A percentile compares a stretch with the other conserved stretches of the same genome.
Evolutionary conservation across 805 yeast species (phyloP).

Genomic region (Jamesozyma piceae): DNA sequence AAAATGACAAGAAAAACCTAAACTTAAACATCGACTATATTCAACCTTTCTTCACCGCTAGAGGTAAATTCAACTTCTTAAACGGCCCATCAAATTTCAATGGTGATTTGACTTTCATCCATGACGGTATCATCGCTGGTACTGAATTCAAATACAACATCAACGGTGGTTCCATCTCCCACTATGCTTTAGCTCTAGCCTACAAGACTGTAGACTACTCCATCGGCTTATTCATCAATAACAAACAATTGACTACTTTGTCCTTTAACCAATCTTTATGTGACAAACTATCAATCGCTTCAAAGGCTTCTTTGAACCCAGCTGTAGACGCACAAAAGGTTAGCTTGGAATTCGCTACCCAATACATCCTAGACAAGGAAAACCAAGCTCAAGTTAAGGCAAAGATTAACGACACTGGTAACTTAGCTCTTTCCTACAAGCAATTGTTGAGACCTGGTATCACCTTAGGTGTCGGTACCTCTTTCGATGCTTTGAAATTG

Average conservation of each 20-base stretch:
- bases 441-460: conserved; percentile 95
- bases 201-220: conserved; percentile 84
- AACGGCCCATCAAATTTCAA: conserved; percentile 84
- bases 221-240: conserved; percentile 58
- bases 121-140: conserved; percentile 94
- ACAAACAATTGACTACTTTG: conserved; percentile 82
- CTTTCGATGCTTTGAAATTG: conserved; percentile 89
- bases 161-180: conserved; percentile 81
- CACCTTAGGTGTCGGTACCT: conserved; percentile 92
- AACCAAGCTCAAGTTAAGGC: conserved; percentile 80
- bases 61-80: conserved; percentile 89
- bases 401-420: conserved; percentile 91
- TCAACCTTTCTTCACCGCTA: conserved; percentile 87
- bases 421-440: conserved; percentile 86
- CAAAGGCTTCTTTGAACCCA: conserved; percentile 92
- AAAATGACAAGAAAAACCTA: conserved; percentile 24
- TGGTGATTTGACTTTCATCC: conserved; percentile 90
- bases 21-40: conserved; percentile 83
- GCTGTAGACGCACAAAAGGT: conserved; percentile 55
- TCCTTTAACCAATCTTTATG: conserved; percentile 94
- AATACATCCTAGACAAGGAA: conserved; percentile 43
- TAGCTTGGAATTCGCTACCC: conserved; percentile 90
- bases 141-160: conserved; percentile 95
- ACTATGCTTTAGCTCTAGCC: conserved; percentile 89
- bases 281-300: conserved; percentile 89